Percentiles rank a stretch among this genome's conserved stretches.
These are phyloP conservation scores for Scytalidium lignicola DNA, from an alignment of 2,329 filamentous ascomycete genomes.

Conservation along the genomic window DNA sequence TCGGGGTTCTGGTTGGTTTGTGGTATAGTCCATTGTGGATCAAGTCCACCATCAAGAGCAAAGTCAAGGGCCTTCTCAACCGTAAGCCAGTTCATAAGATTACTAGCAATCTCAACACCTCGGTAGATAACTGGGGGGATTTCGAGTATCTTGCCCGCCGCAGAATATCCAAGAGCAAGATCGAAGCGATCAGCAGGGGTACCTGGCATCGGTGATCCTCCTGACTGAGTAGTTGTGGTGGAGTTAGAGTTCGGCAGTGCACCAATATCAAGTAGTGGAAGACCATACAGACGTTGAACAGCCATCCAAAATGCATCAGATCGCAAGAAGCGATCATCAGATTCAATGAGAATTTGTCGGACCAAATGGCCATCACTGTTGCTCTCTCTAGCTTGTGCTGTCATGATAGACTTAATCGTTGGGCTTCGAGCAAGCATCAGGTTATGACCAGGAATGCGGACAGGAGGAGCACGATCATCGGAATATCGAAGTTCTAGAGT, in stretches of 20 bases:
- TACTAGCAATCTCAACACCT: constrained; percentile 54
- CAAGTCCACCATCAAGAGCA: constrained; percentile 42
- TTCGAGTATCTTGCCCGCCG: constrained; percentile 53
- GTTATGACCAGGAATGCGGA: constrained; percentile 48
- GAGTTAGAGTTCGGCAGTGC: constrained; percentile 1
- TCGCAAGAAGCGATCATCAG: constrained; percentile 47
- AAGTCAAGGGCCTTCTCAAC: constrained; percentile 58
- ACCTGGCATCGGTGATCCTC: constrained; percentile 32
- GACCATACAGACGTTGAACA: constrained; percentile 53
- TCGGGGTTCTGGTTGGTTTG: constrained; percentile 23
- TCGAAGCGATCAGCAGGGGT: constrained; percentile 40
- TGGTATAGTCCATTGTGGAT: constrained; percentile 28
- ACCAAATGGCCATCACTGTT: constrained; percentile 21
- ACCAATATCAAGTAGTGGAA: constrained; percentile 39
- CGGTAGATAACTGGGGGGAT: constrained; percentile 50
- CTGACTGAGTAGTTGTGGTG: constrained; percentile 9
- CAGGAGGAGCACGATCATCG: constrained; percentile 33
- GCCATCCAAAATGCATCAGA: constrained; percentile 53
- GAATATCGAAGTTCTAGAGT: constrained; percentile 40
- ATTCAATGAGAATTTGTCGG: constrained; percentile 40
- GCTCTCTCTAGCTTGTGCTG: constrained; percentile 21
- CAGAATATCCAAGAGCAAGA: constrained; percentile 59
- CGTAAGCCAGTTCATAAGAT: constrained; percentile 57
- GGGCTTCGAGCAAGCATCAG: constrained; percentile 51
- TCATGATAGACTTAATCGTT: constrained; percentile 30